Conservation (phyloP, 306 rosid genomes). For the Arachis hypogaea region DNA sequence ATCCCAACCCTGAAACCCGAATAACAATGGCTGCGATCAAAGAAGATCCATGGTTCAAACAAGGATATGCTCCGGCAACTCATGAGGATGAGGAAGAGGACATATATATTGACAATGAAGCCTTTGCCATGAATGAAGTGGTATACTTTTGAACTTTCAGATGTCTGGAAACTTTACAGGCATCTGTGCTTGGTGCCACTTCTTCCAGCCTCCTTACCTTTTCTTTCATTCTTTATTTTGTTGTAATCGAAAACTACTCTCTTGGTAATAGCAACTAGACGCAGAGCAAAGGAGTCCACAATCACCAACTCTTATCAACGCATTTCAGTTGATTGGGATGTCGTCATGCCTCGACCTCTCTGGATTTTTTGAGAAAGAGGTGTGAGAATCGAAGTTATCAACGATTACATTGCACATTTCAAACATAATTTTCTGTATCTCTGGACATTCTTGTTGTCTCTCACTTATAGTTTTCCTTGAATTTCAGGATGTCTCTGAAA, state of each 20-base stretch:
- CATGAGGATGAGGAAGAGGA: conserved; percentile 78
- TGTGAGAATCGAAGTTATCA: conserved; percentile 49
- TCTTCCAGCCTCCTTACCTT: background rate
- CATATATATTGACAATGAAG: conserved; percentile 44
- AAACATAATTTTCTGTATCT: conserved; percentile 5
- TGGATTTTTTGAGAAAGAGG: conserved; percentile 95
- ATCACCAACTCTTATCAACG: conserved; percentile 70
- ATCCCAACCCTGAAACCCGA: conserved; percentile 72
- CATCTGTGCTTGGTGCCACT: background rate
- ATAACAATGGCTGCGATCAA: conserved; percentile 69
- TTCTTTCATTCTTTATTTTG: background rate
- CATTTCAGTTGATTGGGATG: conserved; percentile 95
- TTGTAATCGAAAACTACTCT: conserved; percentile 30
- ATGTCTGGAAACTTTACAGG: background rate
- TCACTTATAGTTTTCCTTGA: conserved; percentile 18
- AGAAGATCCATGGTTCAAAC: conserved; percentile 83
- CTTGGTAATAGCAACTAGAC: conserved; percentile 55
- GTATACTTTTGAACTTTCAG: conserved; percentile 43
- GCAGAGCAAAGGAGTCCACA: conserved; percentile 51
- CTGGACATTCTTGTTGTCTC: background rate
- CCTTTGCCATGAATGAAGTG: conserved; percentile 59
- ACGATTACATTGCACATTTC: background rate
- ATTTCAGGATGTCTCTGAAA: conserved; percentile 78
- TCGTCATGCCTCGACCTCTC: conserved; percentile 92
- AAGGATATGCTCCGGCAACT: conserved; percentile 59